Conservation (phyloP, 2,329 filamentous ascomycete species). For the Trichoderma koningii region DNA sequence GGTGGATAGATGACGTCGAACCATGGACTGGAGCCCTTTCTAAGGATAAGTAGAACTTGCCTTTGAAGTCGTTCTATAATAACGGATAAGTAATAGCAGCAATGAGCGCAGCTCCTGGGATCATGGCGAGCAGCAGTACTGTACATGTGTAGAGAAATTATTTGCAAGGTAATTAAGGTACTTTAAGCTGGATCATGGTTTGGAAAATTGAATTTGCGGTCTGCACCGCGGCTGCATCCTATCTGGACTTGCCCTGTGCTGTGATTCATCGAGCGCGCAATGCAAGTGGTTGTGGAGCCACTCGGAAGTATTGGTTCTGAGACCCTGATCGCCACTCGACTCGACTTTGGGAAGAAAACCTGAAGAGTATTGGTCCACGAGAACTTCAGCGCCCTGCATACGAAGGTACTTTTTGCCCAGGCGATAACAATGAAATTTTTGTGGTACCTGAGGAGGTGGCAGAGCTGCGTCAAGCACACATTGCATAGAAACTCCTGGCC, state of each 20-base stretch:
- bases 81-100: too few species aligned
- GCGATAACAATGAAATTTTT: too few species aligned
- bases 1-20: slow-evolving; percentile 20
- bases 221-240: slow-evolving; percentile 4
- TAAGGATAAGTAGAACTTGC: too few species aligned
- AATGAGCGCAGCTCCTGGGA: too few species aligned
- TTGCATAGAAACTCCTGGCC: background rate
- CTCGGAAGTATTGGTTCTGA: background rate
- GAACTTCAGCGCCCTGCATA: background rate
- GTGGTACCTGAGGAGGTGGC: too few species aligned
- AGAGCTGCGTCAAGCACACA: slow-evolving; percentile 5
- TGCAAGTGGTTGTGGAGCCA: background rate
- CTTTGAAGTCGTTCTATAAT: too few species aligned
- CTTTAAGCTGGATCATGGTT: background rate
- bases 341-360: too few species aligned
- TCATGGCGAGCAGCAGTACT: too few species aligned
- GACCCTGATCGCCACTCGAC: background rate
- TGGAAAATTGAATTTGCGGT: slow-evolving; percentile 6
- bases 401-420: background rate
- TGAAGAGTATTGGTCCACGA: background rate
- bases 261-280: too few species aligned
- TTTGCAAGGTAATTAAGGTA: too few species aligned
- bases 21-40: background rate
- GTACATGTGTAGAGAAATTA: too few species aligned
- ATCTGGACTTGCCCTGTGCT: too few species aligned